Conservation (phyloP, 2,329 filamentous ascomycete species). For the Pezicula neosporulosa region DNA sequence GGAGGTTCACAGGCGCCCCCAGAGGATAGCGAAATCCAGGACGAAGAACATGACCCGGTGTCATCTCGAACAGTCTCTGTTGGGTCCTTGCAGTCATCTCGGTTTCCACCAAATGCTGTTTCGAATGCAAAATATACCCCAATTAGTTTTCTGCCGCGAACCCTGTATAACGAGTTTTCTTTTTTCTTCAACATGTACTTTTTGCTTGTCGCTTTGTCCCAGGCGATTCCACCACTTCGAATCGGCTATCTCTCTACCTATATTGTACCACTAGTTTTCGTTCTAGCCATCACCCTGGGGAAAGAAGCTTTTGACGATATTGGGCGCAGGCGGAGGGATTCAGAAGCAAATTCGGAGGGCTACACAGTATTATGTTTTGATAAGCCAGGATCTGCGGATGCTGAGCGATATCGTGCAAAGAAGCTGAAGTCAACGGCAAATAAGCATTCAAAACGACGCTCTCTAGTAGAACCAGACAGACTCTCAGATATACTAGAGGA, state of each 20-base stretch:
- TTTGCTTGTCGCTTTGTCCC: conserved; percentile 87
- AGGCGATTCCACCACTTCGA: conserved; percentile 82
- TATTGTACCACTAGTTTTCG: conserved; percentile 86
- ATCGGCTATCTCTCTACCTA: conserved; percentile 97
- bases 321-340: conserved; percentile 77
- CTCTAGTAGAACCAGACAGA: conserved; percentile 35
- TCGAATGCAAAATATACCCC: conserved; percentile 98
- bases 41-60: conserved; percentile 59
- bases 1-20: conserved; percentile 7
- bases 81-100: conserved; percentile 66
- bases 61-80: conserved; percentile 74
- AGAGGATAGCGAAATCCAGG: conserved; percentile 37
- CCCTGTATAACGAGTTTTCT: conserved; percentile 97
- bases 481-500: conserved; percentile 69
- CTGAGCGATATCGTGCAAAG: conserved; percentile 32
- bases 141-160: conserved; percentile 89
- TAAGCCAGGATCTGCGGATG: conserved; percentile 40
- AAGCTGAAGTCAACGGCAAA: conserved; percentile 44
- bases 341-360: conserved; percentile 89
- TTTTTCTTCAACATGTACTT: conserved; percentile 99
- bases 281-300: conserved; percentile 85
- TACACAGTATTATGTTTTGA: conserved; percentile 77
- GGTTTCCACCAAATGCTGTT: conserved; percentile 85
- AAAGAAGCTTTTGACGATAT: conserved; percentile 97
- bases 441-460: conserved; percentile 33